Evolutionary conservation across 2,329 filamentous ascomycete species (phyloP).

Genomic region (Trichophyton benhamiae): DNA sequence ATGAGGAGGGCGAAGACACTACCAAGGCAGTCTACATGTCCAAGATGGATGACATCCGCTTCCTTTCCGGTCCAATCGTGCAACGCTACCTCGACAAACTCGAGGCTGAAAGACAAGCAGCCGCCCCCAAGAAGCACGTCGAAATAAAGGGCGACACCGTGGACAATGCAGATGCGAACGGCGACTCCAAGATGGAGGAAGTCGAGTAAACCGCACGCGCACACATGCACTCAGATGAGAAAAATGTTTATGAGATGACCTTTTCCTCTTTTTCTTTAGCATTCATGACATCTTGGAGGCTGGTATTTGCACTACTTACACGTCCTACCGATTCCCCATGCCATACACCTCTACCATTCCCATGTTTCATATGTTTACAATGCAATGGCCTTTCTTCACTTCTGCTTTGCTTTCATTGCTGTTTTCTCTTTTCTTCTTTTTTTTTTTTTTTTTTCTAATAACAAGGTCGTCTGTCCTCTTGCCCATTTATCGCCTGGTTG

Average conservation of each 20-base stretch:
- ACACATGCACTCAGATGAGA: neutral
- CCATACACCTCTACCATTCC: neutral
- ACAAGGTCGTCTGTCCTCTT: neutral
- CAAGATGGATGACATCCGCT: constrained; percentile 92
- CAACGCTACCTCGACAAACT: constrained; percentile 94
- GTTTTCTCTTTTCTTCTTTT: neutral
- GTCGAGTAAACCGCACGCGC: constrained; percentile 9
- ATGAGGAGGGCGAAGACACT: constrained; percentile 90
- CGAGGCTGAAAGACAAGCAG: constrained; percentile 70
- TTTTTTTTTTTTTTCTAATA: neutral
- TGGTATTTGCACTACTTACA: neutral
- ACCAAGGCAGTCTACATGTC: constrained; percentile 85
- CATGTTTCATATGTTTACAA: neutral
- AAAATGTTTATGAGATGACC: constrained; percentile 4
- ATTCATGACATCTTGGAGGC: constrained; percentile 3
- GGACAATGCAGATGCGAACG: constrained; percentile 50
- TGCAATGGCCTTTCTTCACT: neutral
- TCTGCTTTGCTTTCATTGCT: neutral
- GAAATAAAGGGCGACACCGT: constrained; percentile 64
- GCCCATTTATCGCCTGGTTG: neutral
- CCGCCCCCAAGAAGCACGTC: constrained; percentile 48
- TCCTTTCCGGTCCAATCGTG: constrained; percentile 77
- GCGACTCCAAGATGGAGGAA: constrained; percentile 18
- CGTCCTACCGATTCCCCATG: neutral
- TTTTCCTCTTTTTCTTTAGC: constrained; percentile 1